phyloP scores from a whole-genome alignment of 768 basidiomycete species.

The Gloeophyllum trabeum region DNA sequence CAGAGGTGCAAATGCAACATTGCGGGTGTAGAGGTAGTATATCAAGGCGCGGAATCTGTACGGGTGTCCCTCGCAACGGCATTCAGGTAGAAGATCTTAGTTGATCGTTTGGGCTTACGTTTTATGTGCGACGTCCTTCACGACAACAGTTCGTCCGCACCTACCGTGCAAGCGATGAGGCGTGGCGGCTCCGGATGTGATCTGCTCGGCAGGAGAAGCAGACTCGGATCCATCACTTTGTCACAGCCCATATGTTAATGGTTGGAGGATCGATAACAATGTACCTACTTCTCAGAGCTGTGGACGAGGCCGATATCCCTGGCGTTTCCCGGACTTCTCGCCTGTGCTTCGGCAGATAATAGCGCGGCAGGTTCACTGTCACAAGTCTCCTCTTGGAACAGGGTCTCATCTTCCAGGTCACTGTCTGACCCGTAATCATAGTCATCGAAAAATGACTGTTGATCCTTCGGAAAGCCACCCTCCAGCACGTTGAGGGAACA shows the following conservation, averaged over 20 bases:
- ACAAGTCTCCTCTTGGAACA: too few species aligned
- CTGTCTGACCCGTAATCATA: background rate
- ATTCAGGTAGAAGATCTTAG: background rate
- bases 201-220: background rate
- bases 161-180: too few species aligned
- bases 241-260: too few species aligned
- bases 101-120: too few species aligned
- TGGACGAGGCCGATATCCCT: too few species aligned
- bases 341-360: background rate
- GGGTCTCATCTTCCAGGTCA: background rate
- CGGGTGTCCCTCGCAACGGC: background rate
- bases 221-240: too few species aligned
- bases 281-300: too few species aligned
- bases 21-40: background rate
- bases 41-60: background rate
- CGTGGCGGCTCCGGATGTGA: too few species aligned
- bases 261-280: too few species aligned
- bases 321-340: background rate
- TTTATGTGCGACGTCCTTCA: background rate
- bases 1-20: background rate
- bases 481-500: background rate
- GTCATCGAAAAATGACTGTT: background rate
- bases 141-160: background rate
- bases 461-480: background rate
- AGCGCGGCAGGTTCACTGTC: too few species aligned